phyloP scores from a whole-genome alignment of 2,329 filamentous ascomycete genomes.

The Aspergillus fischeri region DNA sequence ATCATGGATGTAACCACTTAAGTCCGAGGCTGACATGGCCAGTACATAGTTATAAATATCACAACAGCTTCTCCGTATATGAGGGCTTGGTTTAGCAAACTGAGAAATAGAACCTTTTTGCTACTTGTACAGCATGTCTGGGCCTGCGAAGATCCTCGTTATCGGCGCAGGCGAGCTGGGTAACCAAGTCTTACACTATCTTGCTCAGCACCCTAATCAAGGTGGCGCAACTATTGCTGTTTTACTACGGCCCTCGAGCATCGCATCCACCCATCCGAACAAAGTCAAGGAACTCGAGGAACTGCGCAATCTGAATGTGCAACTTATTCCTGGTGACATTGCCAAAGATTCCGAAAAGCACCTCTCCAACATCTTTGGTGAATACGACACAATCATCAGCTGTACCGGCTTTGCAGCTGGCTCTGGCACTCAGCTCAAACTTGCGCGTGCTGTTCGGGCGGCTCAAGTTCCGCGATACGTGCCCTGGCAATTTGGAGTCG shows the following conservation, averaged over 20 bases:
- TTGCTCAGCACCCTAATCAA: conserved; percentile 46
- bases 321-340: conserved; percentile 46
- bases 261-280: conserved; percentile 24
- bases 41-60: not conserved
- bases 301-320: conserved; percentile 22
- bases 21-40: not conserved
- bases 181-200: conserved; percentile 49
- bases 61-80: not conserved
- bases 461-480: conserved; percentile 54
- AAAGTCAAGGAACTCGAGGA: conserved; percentile 4
- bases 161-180: conserved; percentile 67
- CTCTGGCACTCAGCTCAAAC: conserved; percentile 54
- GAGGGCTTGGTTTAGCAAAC: not conserved
- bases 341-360: conserved; percentile 24
- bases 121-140: not conserved
- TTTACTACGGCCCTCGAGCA: conserved; percentile 50
- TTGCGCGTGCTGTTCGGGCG: conserved; percentile 52
- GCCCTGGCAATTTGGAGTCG: conserved; percentile 71
- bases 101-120: not conserved
- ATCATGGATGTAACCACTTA: not conserved
- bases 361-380: conserved; percentile 42
- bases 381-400: conserved; percentile 47
- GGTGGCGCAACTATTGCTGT: conserved; percentile 44
- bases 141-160: conserved; percentile 48
- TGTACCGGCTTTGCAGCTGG: conserved; percentile 59